Evolutionary conservation across 768 basidiomycete genomes (phyloP), one percentile per base, ranked within the genome.

Genomic region (Suillus plorans): DNA sequence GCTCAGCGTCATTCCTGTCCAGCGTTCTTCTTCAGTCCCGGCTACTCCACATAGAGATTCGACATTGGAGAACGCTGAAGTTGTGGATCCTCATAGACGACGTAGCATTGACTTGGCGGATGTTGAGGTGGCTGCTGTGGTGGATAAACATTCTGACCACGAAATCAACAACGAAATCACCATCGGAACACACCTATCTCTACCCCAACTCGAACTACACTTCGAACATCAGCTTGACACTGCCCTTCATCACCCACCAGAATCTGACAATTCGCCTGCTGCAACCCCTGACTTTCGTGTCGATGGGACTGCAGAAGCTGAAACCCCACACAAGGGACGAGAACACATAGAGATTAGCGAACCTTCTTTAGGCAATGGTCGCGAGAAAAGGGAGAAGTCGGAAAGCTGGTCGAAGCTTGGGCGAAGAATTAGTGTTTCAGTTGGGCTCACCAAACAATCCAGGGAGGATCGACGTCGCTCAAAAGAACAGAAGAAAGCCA

Each of bases 371-470:
- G 62, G 64, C 2, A 79, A 75, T 45, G 77, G 74, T 41, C 78
- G 78, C 49, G 78, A 80, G 63, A 75, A 64, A 20, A 80, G 71
- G 34, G 76, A 76, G 55, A 83, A 77, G 69, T 81, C 80, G 49
- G 78, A 80, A 31, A 76, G 78, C 36, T 91, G 89, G 89, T 78
- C 82, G n/a, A 89, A 85, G 71, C 68, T 91, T 47, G 83, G 89
- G 14, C 79, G 87, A 69, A 79, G 89, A 65, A 82, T 91, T 62
- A 89, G 86, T 69, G 76, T 86, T 66, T 81, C 82, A 5, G 83
- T 90, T 62, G 82, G 84, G 34, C 74, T 86, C 57, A 64, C 71
- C 59, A 75, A 73, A 68, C 59, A 68, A 72, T 70, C 71, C 66
- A 73, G 71, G 68, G 69, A 76, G 58, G 64, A 69, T 59, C 28